A percentile compares a stretch with the other conserved stretches of the same genome.
Evolutionary conservation across 116 monocot genomes (phyloP).

Genomic region (Cymodocea nodosa): DNA sequence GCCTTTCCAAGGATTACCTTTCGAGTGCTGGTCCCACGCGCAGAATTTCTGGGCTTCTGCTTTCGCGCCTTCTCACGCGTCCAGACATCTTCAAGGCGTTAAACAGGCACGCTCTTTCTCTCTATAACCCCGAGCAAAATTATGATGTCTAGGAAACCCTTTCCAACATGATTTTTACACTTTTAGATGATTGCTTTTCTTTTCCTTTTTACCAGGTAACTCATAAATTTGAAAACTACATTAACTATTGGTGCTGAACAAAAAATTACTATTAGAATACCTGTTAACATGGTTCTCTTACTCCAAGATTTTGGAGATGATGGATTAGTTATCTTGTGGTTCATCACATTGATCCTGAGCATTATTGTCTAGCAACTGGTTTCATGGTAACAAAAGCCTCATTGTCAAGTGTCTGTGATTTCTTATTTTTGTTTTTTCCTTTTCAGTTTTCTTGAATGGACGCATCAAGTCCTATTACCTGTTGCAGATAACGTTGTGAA

Average conservation of each 20-base stretch:
- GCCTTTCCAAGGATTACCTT: slow-evolving; percentile 83
- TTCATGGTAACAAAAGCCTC: too few relatives aligned
- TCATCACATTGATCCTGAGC: neutral
- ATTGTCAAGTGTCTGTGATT: neutral
- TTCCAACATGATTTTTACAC: too few relatives aligned
- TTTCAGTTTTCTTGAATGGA: slow-evolving; percentile 80
- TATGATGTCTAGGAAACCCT: too few relatives aligned
- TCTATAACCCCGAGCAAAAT: neutral
- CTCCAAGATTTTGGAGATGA: too few relatives aligned
- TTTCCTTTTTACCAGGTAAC: too few relatives aligned
- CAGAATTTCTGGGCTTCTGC: slow-evolving; percentile 73
- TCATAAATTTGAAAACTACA: too few relatives aligned
- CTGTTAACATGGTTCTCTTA: too few relatives aligned
- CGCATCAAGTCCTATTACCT: slow-evolving; percentile 58
- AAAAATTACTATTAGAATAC: too few relatives aligned
- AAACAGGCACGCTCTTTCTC: slow-evolving; percentile 33
- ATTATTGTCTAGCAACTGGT: too few relatives aligned
- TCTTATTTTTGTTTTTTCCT: slow-evolving; percentile 9
- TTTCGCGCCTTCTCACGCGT: slow-evolving; percentile 93
- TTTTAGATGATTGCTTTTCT: too few relatives aligned
- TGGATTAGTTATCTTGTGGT: neutral
- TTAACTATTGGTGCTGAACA: too few relatives aligned
- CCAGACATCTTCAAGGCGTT: slow-evolving; percentile 77
- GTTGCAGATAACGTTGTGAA: slow-evolving; percentile 38
- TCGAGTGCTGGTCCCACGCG: slow-evolving; percentile 93